Base-by-base conservation (phyloP, 192 early-diverging fungal genomes). In the Podila epigama region DNA sequence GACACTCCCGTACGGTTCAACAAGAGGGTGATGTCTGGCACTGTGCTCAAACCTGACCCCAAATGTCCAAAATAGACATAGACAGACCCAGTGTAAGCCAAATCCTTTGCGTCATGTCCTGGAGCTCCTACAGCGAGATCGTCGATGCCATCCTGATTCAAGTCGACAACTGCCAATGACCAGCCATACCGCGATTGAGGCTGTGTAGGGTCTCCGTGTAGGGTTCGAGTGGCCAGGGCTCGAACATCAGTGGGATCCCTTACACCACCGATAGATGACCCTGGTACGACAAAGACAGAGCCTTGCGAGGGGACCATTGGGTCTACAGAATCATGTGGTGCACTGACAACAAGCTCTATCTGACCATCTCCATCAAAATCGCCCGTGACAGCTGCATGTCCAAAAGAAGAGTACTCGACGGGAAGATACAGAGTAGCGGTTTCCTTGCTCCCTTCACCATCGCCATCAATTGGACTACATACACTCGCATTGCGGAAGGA, bases 71-170 rank as follows among this genome's bases (percentile, higher is more conserved):
- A 85, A 62, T 86, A 91, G 4, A 94, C 82, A 70, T 86, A 88
- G 10, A 95, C 83, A 1, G 81, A 75, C 0, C 93, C 92, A 11
- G 81, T 62, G 62, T 72, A 39, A 27, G 20, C 8, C 59, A 81
- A 8, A 58, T 73, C 29, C 56, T 77, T 51, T 40, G 65, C 61
- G 36, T 66, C 81, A 56, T 80, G 75, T 25, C 52, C 84, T 35
- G 90, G 92, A 37, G 85, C 88, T 48, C 89, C 86, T 8, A 97
- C 86, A 5, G 84, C 93, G 37, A 97, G 80, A 75, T 97, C 94
- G 68, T 95, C 94, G 22, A 95, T 88, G 0, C 95, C 94, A 69
- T 97, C 95, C 15, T 80, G 66, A 66, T 97, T 97, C 22, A 93
- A 79, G 70, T 97, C 95, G 5, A 95, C 75, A 20, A 93, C 92